phyloP scores from a whole-genome alignment of 192 early-diverging fungal genomes.

The Coemansia reversa region DNA sequence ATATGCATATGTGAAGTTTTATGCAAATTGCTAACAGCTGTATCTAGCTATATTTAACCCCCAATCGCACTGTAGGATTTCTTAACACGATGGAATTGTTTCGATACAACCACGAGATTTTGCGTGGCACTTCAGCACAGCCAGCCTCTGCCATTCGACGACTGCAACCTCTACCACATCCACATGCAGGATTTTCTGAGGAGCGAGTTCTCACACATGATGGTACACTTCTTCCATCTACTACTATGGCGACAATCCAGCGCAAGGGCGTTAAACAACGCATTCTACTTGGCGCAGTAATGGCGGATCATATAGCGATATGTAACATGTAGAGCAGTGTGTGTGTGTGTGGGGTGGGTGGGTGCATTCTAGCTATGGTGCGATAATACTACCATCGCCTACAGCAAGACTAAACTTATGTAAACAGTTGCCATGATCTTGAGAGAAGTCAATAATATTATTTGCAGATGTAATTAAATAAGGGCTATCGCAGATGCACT shows the following conservation, averaged over 20 bases:
- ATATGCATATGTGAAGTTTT: background rate
- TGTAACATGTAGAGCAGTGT: constrained; percentile 7
- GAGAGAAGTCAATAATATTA: background rate
- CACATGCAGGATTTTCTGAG: constrained; percentile 24
- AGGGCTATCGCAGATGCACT: background rate
- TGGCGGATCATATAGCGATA: constrained; percentile 49
- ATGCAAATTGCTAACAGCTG: constrained; percentile 1
- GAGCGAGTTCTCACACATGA: constrained; percentile 35
- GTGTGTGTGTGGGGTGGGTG: too few species aligned
- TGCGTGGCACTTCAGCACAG: constrained; percentile 31
- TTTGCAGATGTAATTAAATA: background rate
- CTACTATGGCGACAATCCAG: constrained; percentile 37
- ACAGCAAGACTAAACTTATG: background rate
- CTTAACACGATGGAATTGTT: constrained; percentile 51
- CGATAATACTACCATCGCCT: background rate
- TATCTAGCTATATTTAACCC: background rate
- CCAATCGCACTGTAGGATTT: constrained; percentile 29
- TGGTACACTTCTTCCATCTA: constrained; percentile 39
- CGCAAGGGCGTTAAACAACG: constrained; percentile 21
- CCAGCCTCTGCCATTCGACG: constrained; percentile 39
- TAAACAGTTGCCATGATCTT: background rate
- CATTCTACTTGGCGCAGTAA: constrained; percentile 44
- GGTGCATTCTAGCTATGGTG: background rate
- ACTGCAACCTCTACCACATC: constrained; percentile 16
- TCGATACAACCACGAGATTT: constrained; percentile 46